phyloP scores from a whole-genome alignment of 2,329 filamentous ascomycete species.

The Microcyclospora tardicrescens region DNA sequence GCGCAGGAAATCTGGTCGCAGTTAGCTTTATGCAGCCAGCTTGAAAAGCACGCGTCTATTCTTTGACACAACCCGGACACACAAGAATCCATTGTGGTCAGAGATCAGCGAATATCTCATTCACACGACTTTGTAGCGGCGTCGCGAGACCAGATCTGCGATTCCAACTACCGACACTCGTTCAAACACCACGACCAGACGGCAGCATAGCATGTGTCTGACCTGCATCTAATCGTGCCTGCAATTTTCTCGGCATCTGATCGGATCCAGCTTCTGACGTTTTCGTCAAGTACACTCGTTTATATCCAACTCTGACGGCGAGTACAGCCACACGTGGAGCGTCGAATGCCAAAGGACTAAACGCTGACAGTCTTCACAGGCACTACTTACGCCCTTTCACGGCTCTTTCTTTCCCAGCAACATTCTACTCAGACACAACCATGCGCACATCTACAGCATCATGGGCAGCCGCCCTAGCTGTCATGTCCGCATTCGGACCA shows the following conservation, averaged over 20 bases:
- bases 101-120: too few relatives aligned
- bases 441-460: conserved; percentile 34
- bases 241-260: too few relatives aligned
- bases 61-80: too few relatives aligned
- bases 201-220: conserved; percentile 5
- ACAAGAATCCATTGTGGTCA: too few relatives aligned
- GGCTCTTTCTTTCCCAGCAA: conserved; percentile 5
- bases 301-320: conserved; percentile 27
- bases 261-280: conserved; percentile 14
- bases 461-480: conserved; percentile 34
- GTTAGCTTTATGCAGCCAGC: too few relatives aligned
- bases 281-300: conserved; percentile 41
- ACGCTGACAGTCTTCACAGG: conserved; percentile 1
- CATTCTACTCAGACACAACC: conserved; percentile 14
- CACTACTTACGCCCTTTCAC: conserved; percentile 1
- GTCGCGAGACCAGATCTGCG: too few relatives aligned
- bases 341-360: neutral
- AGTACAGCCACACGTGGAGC: conserved; percentile 4
- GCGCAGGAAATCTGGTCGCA: too few relatives aligned
- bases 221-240: conserved; percentile 6
- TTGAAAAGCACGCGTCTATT: too few relatives aligned
- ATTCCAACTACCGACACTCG: conserved; percentile 21
- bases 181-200: conserved; percentile 10
- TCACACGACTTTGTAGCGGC: too few relatives aligned
- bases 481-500: conserved; percentile 31